Conservation (phyloP, 768 basidiomycete species). For the Sporobolomyces phaffii region DNA sequence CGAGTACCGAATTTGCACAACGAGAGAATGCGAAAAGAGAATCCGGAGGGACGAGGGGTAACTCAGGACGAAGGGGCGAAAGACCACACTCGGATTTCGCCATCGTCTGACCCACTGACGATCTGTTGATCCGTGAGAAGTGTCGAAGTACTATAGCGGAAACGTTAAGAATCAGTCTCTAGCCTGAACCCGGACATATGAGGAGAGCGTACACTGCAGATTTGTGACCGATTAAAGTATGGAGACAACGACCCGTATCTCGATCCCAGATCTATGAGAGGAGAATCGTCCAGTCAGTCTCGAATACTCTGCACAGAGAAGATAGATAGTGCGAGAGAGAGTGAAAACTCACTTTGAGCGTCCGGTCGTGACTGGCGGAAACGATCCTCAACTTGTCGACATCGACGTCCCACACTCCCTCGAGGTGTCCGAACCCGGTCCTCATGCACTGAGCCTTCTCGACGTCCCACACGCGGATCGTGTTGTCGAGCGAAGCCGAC, state of each 20-base stretch:
- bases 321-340: too few species aligned
- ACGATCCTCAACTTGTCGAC: constrained; percentile 79
- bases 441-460: constrained; percentile 68
- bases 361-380: constrained; percentile 88
- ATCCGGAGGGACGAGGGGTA: not conserved
- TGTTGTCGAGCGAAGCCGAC: constrained; percentile 51
- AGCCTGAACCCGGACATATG: not conserved
- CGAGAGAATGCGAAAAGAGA: not conserved
- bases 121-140: constrained; percentile 36
- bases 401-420: constrained; percentile 95
- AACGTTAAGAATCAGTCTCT: not conserved
- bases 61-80: constrained; percentile 15
- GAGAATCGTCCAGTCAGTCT: constrained; percentile 38
- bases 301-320: constrained; percentile 12
- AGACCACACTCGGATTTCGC: constrained; percentile 41
- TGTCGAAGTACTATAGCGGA: constrained; percentile 28
- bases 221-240: constrained; percentile 87
- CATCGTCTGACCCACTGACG: constrained; percentile 43
- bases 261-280: constrained; percentile 87
- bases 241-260: constrained; percentile 76
- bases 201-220: constrained; percentile 60
- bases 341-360: constrained; percentile 78
- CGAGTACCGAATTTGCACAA: too few species aligned
- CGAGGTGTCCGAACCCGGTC: constrained; percentile 91
- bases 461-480: constrained; percentile 92